Percentiles rank a stretch among this genome's conserved stretches.
Conservation (phyloP, 768 basidiomycete species). For the Tremella yokohamensis region DNA sequence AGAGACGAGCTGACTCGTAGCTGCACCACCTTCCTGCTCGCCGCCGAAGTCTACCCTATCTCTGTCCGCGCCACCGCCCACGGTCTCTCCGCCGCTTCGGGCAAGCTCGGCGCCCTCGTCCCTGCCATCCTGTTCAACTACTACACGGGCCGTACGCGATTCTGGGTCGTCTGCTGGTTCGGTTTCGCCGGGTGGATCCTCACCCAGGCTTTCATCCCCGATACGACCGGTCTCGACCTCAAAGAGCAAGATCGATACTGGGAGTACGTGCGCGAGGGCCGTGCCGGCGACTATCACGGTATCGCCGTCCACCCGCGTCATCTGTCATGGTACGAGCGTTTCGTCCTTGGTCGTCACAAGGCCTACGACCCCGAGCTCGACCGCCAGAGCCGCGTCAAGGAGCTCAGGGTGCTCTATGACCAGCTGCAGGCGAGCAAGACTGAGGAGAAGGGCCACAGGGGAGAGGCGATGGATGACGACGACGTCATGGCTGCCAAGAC, state of each 20-base stretch:
- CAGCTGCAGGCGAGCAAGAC: conserved; percentile 34
- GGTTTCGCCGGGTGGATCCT: conserved; percentile 46
- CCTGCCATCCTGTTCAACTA: conserved; percentile 54
- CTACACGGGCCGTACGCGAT: conserved; percentile 42
- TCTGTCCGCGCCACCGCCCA: conserved; percentile 54
- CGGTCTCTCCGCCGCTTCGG: conserved; percentile 51
- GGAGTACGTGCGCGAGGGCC: conserved; percentile 50
- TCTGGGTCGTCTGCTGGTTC: conserved; percentile 54
- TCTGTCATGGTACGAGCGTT: conserved; percentile 48
- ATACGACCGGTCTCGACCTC: conserved; percentile 54
- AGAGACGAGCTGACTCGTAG: conserved; percentile 26
- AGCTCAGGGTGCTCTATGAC: conserved; percentile 49
- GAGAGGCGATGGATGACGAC: conserved; percentile 50
- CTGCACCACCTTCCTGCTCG: conserved; percentile 53
- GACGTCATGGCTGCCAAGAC: conserved; percentile 20
- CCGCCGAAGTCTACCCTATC: conserved; percentile 54
- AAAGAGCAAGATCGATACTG: conserved; percentile 54
- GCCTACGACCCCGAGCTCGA: conserved; percentile 52
- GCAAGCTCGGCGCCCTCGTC: conserved; percentile 53
- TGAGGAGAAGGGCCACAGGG: conserved; percentile 39
- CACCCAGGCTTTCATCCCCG: conserved; percentile 49
- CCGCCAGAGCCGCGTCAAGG: conserved; percentile 47
- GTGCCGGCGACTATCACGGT: conserved; percentile 51
- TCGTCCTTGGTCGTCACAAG: conserved; percentile 49
- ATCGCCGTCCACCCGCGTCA: conserved; percentile 53